These are phyloP conservation scores for Leucocoprinus leucothites DNA, from an alignment of 768 basidiomycete genomes.

Conservation along the genomic window DNA sequence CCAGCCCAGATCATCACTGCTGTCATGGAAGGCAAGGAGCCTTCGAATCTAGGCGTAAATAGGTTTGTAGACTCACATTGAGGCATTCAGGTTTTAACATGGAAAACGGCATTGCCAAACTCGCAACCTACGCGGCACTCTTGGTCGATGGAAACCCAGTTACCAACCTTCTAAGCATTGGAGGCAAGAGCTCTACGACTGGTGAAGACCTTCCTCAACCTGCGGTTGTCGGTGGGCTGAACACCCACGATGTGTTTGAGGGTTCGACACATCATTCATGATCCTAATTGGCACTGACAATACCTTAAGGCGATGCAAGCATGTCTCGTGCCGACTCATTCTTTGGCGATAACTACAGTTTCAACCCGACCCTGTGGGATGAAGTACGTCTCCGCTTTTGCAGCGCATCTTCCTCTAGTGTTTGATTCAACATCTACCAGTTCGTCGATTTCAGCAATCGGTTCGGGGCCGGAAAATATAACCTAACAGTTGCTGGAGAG, in stretches of 20 bases:
- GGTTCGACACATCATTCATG: background rate
- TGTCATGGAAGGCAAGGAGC: constrained; percentile 5
- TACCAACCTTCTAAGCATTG: constrained; percentile 9
- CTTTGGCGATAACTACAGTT: constrained; percentile 8
- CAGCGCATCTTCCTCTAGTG: background rate
- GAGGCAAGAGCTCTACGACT: constrained; percentile 2
- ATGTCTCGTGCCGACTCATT: constrained; percentile 1
- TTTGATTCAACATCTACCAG: background rate
- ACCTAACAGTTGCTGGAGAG: constrained; percentile 12
- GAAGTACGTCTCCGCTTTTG: background rate
- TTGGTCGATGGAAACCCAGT: constrained; percentile 8
- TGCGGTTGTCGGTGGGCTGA: constrained; percentile 10
- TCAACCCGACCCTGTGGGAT: constrained; percentile 7
- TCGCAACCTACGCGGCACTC: constrained; percentile 8
- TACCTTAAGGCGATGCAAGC: background rate
- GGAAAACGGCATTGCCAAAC: constrained; percentile 2
- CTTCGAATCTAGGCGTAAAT: background rate
- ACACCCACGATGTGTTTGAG: constrained; percentile 7
- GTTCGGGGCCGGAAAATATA: constrained; percentile 12
- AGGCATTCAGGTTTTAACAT: constrained; percentile 9
- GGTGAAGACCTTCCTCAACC: constrained; percentile 2
- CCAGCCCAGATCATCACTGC: constrained; percentile 8
- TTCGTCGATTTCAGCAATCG: constrained; percentile 12
- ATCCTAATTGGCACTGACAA: background rate
- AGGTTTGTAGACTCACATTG: background rate